Conservation (phyloP, 371 early-diverging fungal genomes). For the Apophysomyces trapeziformis region DNA sequence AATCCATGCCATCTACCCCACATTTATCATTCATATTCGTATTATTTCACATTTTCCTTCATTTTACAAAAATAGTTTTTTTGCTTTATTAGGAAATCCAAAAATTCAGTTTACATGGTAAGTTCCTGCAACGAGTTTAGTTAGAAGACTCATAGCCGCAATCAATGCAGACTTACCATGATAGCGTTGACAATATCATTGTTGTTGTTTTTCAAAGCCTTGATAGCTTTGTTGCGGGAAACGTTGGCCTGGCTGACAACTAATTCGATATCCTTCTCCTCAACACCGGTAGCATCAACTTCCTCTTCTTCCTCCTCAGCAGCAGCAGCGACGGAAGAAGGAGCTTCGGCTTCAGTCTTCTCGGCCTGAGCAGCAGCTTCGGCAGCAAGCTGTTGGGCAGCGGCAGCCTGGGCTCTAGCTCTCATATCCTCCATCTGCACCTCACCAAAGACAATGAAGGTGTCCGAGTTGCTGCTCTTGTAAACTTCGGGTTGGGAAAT, state of each 20-base stretch:
- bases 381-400: conserved; percentile 65
- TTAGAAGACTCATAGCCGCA: background rate
- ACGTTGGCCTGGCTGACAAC: conserved; percentile 92
- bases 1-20: background rate
- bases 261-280: conserved; percentile 91
- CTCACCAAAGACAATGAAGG: conserved; percentile 97
- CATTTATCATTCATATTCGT: background rate
- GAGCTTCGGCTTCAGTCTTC: conserved; percentile 46
- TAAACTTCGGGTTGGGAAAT: conserved; percentile 92
- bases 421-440: conserved; percentile 88
- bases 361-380: conserved; percentile 57
- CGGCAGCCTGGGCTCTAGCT: conserved; percentile 73
- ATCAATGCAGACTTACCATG: conserved; percentile 64
- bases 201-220: conserved; percentile 86
- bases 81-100: conserved; percentile 6
- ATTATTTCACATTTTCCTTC: background rate
- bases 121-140: conserved; percentile 21
- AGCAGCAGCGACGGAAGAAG: conserved; percentile 37
- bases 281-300: conserved; percentile 79
- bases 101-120: conserved; percentile 30
- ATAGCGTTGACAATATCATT: conserved; percentile 97
- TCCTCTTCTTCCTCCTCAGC: conserved; percentile 64
- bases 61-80: background rate
- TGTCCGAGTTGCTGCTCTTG: conserved; percentile 88
- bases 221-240: conserved; percentile 88